Percentiles rank a stretch among this genome's conserved stretches.
Evolutionary conservation across 192 early-diverging fungal genomes (phyloP).

Genomic region (Coemansia sp.): DNA sequence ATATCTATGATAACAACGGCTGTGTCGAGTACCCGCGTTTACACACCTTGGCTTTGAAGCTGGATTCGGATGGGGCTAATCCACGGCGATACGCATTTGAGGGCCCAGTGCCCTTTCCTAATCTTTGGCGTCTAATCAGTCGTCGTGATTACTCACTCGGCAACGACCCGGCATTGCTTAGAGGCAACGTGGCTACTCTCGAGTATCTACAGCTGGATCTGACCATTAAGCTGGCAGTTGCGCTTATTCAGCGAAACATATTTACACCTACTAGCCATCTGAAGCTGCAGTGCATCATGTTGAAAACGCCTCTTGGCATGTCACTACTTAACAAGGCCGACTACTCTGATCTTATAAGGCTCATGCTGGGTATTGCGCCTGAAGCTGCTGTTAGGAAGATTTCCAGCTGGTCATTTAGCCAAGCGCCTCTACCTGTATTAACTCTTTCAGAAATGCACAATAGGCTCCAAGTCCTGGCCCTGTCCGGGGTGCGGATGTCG

Average conservation of each 20-base stretch:
- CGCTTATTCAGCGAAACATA: not conserved
- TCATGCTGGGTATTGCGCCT: not conserved
- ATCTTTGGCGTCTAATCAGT: not conserved
- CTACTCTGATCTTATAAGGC: not conserved
- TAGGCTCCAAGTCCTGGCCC: not conserved
- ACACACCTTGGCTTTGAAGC: not conserved
- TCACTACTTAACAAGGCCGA: not conserved
- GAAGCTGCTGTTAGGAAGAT: not conserved
- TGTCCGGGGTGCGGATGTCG: not conserved
- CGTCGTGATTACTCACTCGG: not conserved
- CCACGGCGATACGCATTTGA: not conserved
- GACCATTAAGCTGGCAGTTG: not conserved
- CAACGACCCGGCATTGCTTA: conserved; percentile 5
- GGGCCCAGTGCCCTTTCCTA: conserved; percentile 7
- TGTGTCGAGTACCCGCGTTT: conserved; percentile 2
- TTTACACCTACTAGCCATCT: not conserved
- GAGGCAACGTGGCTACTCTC: not conserved
- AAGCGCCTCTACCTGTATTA: not conserved
- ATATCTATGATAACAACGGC: not conserved
- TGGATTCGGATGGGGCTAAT: too few species aligned
- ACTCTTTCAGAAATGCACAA: not conserved
- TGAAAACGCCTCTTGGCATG: not conserved
- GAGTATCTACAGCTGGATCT: conserved; percentile 2
- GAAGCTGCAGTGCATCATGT: not conserved
- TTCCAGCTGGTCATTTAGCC: not conserved